Evolutionary conservation across 129 eudicot genomes (phyloP).

Genomic region (Artemisia argyi): DNA sequence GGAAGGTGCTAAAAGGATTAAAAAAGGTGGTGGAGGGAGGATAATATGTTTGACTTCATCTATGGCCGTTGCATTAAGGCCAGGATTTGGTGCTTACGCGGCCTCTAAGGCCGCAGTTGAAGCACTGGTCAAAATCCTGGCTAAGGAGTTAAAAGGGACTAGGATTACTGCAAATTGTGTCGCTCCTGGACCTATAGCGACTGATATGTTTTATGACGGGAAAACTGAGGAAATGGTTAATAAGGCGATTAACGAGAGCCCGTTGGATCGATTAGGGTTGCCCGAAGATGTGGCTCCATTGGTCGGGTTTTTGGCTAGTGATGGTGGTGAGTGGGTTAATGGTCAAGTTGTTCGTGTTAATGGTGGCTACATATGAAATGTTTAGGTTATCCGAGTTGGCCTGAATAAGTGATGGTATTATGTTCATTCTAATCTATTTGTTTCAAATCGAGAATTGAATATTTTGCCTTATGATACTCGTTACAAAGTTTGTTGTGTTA

Average conservation of each 20-base stretch:
- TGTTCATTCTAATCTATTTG: no score
- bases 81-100: constrained; percentile 56
- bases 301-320: constrained; percentile 61
- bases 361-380: constrained; percentile 49
- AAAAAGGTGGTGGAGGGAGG: constrained; percentile 59
- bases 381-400: no score
- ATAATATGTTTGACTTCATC: constrained; percentile 56
- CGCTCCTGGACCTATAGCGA: constrained; percentile 65
- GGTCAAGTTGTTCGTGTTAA: constrained; percentile 57
- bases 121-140: constrained; percentile 64
- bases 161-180: constrained; percentile 65
- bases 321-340: constrained; percentile 61
- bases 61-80: constrained; percentile 39
- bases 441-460: no score
- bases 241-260: constrained; percentile 27
- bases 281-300: constrained; percentile 52
- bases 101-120: constrained; percentile 80
- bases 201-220: constrained; percentile 53
- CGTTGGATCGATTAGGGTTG: constrained; percentile 47
- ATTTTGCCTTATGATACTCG: no score
- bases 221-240: constrained; percentile 49
- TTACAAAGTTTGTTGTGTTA: no score
- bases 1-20: constrained; percentile 54
- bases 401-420: no score
- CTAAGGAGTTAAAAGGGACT: constrained; percentile 70